A percentile compares a stretch with the other conserved stretches of the same genome.
Evolutionary conservation across 257 asterid genomes (phyloP).

Genomic region (Rhazya stricta): DNA sequence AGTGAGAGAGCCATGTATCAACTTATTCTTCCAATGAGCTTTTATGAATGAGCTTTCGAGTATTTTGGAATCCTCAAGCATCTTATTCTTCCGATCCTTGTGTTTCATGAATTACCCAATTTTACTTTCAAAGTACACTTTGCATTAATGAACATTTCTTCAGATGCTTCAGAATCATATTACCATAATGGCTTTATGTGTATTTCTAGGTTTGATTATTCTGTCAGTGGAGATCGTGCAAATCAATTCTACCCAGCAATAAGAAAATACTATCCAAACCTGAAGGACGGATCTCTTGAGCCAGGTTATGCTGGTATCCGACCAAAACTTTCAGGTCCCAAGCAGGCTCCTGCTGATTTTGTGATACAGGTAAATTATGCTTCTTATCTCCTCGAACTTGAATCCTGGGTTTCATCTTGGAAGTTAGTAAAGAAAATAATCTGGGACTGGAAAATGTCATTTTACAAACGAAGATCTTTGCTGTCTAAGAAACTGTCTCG

Average conservation of each 20-base stretch:
- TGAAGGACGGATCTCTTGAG: slow-evolving; percentile 64
- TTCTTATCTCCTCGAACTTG: not conserved
- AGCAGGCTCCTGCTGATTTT: slow-evolving; percentile 57
- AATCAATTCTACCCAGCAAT: slow-evolving; percentile 58
- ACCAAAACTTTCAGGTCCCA: slow-evolving; percentile 66
- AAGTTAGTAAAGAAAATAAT: not conserved
- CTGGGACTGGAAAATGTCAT: not conserved
- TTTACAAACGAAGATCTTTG: not conserved
- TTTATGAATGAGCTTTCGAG: not conserved
- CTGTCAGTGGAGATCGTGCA: slow-evolving; percentile 59
- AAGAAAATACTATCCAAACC: slow-evolving; percentile 64
- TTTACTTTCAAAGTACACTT: not conserved
- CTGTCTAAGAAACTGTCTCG: not conserved
- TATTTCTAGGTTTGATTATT: slow-evolving; percentile 59
- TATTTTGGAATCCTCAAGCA: not conserved
- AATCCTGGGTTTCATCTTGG: not conserved
- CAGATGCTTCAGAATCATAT: not conserved
- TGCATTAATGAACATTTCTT: not conserved
- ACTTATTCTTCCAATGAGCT: too few species aligned
- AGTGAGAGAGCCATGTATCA: not conserved
- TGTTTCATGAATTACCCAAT: not conserved
- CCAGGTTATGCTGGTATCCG: slow-evolving; percentile 86
- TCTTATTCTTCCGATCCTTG: not conserved
- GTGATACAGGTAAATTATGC: slow-evolving; percentile 51
- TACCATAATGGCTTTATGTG: not conserved